phyloP scores from a whole-genome alignment of 2,329 filamentous ascomycete species.

The Colletotrichum echinochloae region DNA sequence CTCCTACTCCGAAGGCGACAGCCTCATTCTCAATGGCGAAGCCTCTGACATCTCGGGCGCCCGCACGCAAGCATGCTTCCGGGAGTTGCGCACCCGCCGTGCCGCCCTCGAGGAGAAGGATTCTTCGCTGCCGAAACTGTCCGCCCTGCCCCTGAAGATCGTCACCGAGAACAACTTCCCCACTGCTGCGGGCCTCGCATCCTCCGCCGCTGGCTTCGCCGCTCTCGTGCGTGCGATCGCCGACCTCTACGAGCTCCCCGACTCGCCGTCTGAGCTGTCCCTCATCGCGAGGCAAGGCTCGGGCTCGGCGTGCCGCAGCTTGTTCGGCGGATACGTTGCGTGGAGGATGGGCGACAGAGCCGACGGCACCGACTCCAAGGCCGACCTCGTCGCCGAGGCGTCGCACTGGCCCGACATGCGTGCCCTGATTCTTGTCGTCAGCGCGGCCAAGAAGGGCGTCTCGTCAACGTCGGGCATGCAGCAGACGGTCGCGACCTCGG shows the following conservation, averaged over 20 bases:
- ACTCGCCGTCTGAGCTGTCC: conserved; percentile 85
- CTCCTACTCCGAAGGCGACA: conserved; percentile 73
- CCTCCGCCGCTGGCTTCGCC: conserved; percentile 77
- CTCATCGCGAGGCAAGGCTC: conserved; percentile 93
- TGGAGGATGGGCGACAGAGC: conserved; percentile 84
- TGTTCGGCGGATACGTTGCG: conserved; percentile 96
- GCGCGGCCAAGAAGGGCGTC: conserved; percentile 95
- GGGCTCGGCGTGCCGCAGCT: conserved; percentile 90
- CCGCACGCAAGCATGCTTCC: conserved; percentile 94
- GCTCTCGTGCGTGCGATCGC: conserved; percentile 87
- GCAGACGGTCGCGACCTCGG: conserved; percentile 90
- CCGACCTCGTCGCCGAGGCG: conserved; percentile 88
- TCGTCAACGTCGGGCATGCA: conserved; percentile 96
- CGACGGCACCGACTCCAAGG: conserved; percentile 88
- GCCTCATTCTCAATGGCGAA: conserved; percentile 85
- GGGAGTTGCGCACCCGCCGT: conserved; percentile 83
- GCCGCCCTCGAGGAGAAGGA: conserved; percentile 79
- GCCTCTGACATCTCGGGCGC: conserved; percentile 87
- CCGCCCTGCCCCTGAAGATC: conserved; percentile 80
- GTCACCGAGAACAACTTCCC: conserved; percentile 99
- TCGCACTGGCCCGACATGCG: conserved; percentile 97
- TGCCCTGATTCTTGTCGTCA: conserved; percentile 90
- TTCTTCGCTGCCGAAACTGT: conserved; percentile 83
- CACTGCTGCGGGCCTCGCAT: conserved; percentile 89
- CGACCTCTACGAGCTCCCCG: conserved; percentile 87